Evolutionary conservation across 345 rosid genomes (phyloP), one percentile per base, ranked within the genome.

Genomic region (Abelmoschus esculentus): DNA sequence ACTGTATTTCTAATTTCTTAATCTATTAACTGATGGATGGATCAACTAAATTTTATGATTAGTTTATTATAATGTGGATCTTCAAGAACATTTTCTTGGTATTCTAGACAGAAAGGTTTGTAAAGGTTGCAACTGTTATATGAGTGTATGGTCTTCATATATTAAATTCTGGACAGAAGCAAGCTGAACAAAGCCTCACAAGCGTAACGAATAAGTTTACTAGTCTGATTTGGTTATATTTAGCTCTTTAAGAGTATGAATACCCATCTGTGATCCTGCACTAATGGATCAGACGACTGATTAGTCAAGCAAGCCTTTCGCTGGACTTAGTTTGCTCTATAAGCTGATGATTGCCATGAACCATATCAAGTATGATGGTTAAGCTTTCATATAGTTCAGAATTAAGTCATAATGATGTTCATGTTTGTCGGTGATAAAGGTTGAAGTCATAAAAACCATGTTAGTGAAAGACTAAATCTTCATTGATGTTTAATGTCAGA

Each of bases 251-350:
- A 42, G 31, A 19, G 32, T 63, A 19, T 38, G 42, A 29, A 12
- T 61, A 61, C 9, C 66, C 47, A 61, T 63, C 17, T 63, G 6
- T 12, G 53, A 63, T 32, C 52, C 28, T 42, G 36, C 34, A 44
- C 12, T 42, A 54, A 49, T 44, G 68, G 68, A 34, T 63, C 67
- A 19, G 50, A 63, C 42, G 18, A 22, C 67, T 44, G 36, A 28
- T 65, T 65, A 65, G 69, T 65, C 47, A 12, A 46, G 44, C 55
- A 26, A 22, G 56, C 69, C 69, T 65, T 65, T 46, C 38, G 56
- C 47, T 26, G 19, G 14, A 47, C 22, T 65, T n/a, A 12, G 14
- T 26, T 46, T 65, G 55, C 56, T 47, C 38, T 29, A 29, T 66
- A 29, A 7, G 14, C 6, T 29, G 57, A 66, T n/a, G 26, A 11